Percentiles rank a stretch among this genome's conserved stretches.
phyloP scores from a whole-genome alignment of 1,139 yeast species.

The Blastobotrys apis region DNA sequence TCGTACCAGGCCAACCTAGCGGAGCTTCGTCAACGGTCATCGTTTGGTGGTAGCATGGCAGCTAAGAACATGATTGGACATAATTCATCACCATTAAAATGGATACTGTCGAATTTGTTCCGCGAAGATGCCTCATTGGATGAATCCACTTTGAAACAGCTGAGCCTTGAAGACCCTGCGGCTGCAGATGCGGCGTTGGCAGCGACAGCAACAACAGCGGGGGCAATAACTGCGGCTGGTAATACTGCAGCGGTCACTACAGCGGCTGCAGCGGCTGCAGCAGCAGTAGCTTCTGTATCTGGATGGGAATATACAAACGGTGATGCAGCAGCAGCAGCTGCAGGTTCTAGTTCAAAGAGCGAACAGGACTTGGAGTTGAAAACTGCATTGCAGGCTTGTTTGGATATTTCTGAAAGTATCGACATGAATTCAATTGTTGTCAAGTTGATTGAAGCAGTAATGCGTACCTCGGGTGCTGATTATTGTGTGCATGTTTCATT shows the following conservation, averaged over 20 bases:
- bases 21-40: conserved; percentile 20
- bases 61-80: conserved; percentile 23
- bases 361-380: conserved; percentile 26
- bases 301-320: too few relatives aligned
- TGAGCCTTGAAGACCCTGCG: background rate
- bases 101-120: conserved; percentile 31
- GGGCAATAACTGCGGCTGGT: background rate
- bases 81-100: conserved; percentile 28
- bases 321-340: conserved; percentile 7
- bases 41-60: conserved; percentile 16
- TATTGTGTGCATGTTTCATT: conserved; percentile 44
- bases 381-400: conserved; percentile 41
- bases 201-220: background rate
- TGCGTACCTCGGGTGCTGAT: conserved; percentile 44
- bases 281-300: background rate
- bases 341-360: conserved; percentile 1
- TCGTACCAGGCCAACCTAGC: conserved; percentile 2
- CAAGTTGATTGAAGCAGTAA: conserved; percentile 43
- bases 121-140: conserved; percentile 22
- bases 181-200: background rate
- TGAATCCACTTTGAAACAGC: background rate
- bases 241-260: background rate
- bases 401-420: conserved; percentile 48
- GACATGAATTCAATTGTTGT: conserved; percentile 41
- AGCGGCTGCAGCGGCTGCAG: background rate